Base-by-base conservation (phyloP, 371 early-diverging fungal genomes). In the Polyrhizophydium stewartii region DNA sequence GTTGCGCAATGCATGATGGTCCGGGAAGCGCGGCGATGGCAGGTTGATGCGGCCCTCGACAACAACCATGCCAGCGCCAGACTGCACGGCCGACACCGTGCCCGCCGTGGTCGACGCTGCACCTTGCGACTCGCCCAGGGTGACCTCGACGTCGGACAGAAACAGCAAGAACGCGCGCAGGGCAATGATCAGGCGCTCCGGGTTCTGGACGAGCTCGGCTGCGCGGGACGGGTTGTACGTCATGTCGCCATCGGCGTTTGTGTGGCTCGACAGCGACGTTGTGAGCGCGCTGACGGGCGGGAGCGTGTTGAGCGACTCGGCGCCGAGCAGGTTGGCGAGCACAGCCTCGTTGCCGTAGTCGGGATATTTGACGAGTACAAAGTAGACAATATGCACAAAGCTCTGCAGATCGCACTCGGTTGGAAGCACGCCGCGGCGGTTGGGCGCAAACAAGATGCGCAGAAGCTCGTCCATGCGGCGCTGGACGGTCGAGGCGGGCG, bases 381-480 rank as follows among this genome's bases (percentile, higher is more conserved):
- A 92, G 52, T 89, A 89, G 5, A 91, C 81, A 40, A 94, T 84
- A 27, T 90, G 86, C 17, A 91, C 87, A 69, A 92, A 89, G 21
- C 87, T 81, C 41, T 90, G 86, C 30, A 89, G 67, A 22, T 85
- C 78, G 17, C 85, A 81, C 24, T 91, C 94, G 38, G 86, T 70
- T 17, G 93, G 90, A 43, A 84, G 73, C 3, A 89, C 82, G 30
- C 85, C 81, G 21, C 85, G 79, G 30, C 91, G 60, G 38, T 64
- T 59, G 28, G 59, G 53, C 17, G 78, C 73, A 60, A 74, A 74
- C 49, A 84, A 57, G 30, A 69, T 47, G 59, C 85, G 85, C 46
- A 89, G 76, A 38, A 92, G 74, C 1, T 63, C 65, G 58, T 90
- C 91, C 21, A 91, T 68, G 38, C 81, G 74, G 59, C 86, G 85